A percentile compares a stretch with the other conserved stretches of the same genome.
phyloP scores from a whole-genome alignment of 768 basidiomycete species.

The Suillus alpinus region DNA sequence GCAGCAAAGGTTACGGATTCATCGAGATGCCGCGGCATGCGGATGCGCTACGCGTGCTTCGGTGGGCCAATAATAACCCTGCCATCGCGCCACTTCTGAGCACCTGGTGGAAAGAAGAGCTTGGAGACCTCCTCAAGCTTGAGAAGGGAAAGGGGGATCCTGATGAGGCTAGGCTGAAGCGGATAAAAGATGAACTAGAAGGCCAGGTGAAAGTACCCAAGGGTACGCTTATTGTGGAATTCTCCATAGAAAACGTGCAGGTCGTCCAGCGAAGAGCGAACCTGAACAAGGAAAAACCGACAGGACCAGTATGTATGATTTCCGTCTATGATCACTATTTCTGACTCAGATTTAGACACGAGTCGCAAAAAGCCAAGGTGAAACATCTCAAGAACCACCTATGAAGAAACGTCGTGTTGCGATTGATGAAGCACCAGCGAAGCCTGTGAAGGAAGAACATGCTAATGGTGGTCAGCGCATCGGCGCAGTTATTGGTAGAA shows the following conservation, averaged over 20 bases:
- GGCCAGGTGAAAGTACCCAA: conserved; percentile 35
- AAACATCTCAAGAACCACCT: conserved; percentile 30
- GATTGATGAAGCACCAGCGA: conserved; percentile 18
- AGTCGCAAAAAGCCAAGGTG: conserved; percentile 9
- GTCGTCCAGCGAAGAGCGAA: conserved; percentile 76
- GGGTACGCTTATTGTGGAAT: conserved; percentile 81
- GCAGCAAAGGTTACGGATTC: conserved; percentile 95
- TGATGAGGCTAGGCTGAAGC: conserved; percentile 52
- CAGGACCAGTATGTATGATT: conserved; percentile 1
- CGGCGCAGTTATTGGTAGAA: conserved; percentile 76
- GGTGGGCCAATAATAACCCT: conserved; percentile 93
- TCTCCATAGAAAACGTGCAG: conserved; percentile 93
- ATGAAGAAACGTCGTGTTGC: conserved; percentile 40
- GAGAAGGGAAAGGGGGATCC: conserved; percentile 49
- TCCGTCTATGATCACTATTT: background rate
- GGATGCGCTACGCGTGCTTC: conserved; percentile 85
- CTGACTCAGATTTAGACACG: conserved; percentile 1
- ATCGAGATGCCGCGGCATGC: conserved; percentile 85
- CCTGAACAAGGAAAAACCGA: conserved; percentile 40
- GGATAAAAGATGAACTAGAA: conserved; percentile 55
- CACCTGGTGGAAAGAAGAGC: conserved; percentile 85
- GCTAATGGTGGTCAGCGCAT: conserved; percentile 40
- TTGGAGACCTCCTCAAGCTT: conserved; percentile 51
- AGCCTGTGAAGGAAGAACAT: conserved; percentile 20
- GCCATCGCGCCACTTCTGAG: conserved; percentile 62